Conservation (phyloP, 495 filamentous ascomycete species). For the Xylaria intraflava region DNA sequence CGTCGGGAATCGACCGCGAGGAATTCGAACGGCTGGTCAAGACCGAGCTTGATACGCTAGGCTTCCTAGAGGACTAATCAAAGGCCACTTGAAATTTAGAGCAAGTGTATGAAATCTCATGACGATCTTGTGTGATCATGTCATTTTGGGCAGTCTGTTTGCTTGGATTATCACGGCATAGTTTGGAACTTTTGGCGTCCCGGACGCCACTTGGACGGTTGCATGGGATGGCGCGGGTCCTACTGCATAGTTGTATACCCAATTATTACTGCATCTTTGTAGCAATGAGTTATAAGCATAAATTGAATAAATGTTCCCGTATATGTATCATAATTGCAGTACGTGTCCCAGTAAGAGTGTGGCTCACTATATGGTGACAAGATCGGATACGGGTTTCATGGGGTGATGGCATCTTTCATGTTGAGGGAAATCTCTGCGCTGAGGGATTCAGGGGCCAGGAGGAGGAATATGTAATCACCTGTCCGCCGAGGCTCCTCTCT, state of each 20-base stretch:
- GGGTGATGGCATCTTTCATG: too few relatives aligned
- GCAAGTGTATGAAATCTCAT: background rate
- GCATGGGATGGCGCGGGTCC: constrained; percentile 11
- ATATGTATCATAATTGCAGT: too few relatives aligned
- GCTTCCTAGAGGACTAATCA: constrained; percentile 70
- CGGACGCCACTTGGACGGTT: background rate
- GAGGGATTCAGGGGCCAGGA: too few relatives aligned
- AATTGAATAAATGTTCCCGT: constrained; percentile 5
- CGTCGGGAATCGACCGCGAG: constrained; percentile 69
- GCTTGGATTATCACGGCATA: background rate
- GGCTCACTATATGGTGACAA: too few relatives aligned
- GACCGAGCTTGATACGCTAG: constrained; percentile 72
- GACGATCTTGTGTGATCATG: background rate
- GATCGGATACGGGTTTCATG: too few relatives aligned
- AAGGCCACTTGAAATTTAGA: constrained; percentile 9
- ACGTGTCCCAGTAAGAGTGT: too few relatives aligned
- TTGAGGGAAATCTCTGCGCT: too few relatives aligned
- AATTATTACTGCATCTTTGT: background rate
- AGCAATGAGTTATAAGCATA: background rate
- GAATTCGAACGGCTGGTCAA: constrained; percentile 79
- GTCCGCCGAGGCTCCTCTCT: too few relatives aligned
- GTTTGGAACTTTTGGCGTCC: background rate
- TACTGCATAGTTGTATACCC: constrained; percentile 3
- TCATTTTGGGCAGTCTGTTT: background rate
- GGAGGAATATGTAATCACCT: too few relatives aligned